Conservation (phyloP, 2,329 filamentous ascomycete genomes). For the Ampelomyces quisqualis region DNA sequence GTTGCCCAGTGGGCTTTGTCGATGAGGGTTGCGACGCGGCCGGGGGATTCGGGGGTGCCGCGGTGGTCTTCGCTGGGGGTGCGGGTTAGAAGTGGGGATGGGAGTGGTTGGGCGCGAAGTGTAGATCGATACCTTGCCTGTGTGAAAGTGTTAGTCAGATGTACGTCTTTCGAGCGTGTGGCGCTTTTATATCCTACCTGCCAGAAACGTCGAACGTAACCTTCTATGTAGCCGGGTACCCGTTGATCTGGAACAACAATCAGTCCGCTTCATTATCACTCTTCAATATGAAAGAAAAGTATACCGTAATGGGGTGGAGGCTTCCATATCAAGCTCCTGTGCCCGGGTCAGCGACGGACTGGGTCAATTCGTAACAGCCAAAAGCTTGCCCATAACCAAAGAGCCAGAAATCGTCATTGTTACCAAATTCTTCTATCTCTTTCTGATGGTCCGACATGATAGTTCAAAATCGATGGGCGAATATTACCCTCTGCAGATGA, state of each 20-base stretch:
- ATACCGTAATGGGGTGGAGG: slow-evolving; percentile 93
- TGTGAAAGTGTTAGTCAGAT: slow-evolving; percentile 19
- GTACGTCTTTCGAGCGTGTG: neutral
- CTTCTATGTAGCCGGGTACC: slow-evolving; percentile 85
- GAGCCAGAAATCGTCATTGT: slow-evolving; percentile 78
- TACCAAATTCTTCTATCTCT: slow-evolving; percentile 37
- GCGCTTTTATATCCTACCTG: slow-evolving; percentile 72
- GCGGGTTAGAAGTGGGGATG: slow-evolving; percentile 2
- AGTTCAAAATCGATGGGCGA: too few relatives aligned
- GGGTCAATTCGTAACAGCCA: neutral
- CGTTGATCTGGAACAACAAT: too few relatives aligned
- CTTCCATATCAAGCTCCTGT: slow-evolving; percentile 94
- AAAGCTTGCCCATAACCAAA: slow-evolving; percentile 85
- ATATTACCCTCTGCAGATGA: too few relatives aligned
- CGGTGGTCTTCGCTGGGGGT: slow-evolving; percentile 80
- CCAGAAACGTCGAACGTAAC: slow-evolving; percentile 96
- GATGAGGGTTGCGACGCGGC: slow-evolving; percentile 91
- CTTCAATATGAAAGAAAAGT: neutral
- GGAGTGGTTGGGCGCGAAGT: neutral
- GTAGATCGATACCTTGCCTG: slow-evolving; percentile 43
- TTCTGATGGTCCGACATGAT: slow-evolving; percentile 32
- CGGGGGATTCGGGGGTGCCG: slow-evolving; percentile 82
- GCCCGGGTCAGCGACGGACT: slow-evolving; percentile 7
- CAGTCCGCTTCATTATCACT: slow-evolving; percentile 6
- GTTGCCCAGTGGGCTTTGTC: slow-evolving; percentile 79